phyloP scores from a whole-genome alignment of 2,329 filamentous ascomycete genomes.

The Colletotrichum horii region DNA sequence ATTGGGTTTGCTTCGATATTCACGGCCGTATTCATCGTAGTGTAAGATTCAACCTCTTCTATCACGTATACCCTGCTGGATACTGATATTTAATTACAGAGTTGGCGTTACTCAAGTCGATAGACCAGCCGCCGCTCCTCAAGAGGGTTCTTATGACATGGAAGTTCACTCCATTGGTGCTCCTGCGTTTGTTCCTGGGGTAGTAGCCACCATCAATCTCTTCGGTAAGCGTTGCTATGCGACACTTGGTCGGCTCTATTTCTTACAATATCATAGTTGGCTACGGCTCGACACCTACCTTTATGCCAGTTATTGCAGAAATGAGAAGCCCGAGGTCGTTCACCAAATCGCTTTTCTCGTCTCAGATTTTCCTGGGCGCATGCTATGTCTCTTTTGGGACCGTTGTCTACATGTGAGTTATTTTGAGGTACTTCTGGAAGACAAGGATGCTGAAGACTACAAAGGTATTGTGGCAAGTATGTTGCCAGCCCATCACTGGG shows the following conservation, averaged over 20 bases:
- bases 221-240: constrained; percentile 23
- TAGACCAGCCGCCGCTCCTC: constrained; percentile 24
- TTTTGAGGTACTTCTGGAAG: background rate
- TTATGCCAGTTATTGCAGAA: background rate
- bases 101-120: constrained; percentile 28
- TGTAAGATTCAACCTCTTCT: constrained; percentile 21
- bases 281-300: background rate
- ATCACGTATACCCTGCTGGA: background rate
- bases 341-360: background rate
- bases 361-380: background rate
- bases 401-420: background rate
- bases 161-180: constrained; percentile 24
- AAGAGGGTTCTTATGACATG: constrained; percentile 26
- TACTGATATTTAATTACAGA: background rate
- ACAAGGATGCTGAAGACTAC: background rate
- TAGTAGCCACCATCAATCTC: constrained; percentile 28
- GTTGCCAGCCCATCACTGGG: constrained; percentile 66
- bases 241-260: background rate
- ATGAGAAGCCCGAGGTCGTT: background rate
- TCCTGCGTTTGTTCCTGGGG: constrained; percentile 27
- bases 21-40: constrained; percentile 34
- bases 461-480: constrained; percentile 53
- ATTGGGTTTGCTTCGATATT: constrained; percentile 63
- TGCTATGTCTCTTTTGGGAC: background rate
- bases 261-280: background rate